Percentiles rank a stretch among this genome's conserved stretches.
Evolutionary conservation across 2,329 filamentous ascomycete species (phyloP).

Genomic region (Trichoderma sp.): DNA sequence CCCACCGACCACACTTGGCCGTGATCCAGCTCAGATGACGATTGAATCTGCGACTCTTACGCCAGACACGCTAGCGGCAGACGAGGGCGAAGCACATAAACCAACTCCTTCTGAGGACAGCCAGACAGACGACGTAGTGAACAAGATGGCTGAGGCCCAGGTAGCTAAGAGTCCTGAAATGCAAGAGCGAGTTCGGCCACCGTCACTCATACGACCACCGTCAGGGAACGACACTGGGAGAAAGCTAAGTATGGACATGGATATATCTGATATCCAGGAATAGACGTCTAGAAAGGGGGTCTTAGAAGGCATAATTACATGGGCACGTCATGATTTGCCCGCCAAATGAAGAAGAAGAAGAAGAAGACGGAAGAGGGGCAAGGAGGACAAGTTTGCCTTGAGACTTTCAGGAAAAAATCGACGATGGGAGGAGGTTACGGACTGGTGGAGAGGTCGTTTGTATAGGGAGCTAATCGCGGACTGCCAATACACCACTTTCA

Average conservation of each 20-base stretch:
- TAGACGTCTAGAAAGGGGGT: background rate
- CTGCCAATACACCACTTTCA: background rate
- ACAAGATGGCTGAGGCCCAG: background rate
- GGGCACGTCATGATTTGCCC: background rate
- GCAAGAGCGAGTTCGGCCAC: conserved; percentile 40
- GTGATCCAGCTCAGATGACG: conserved; percentile 24
- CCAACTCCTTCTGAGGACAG: background rate
- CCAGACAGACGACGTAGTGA: background rate
- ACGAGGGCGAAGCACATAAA: conserved; percentile 21
- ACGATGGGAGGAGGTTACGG: background rate
- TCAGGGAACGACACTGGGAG: conserved; percentile 26
- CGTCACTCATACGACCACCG: conserved; percentile 28
- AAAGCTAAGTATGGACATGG: conserved; percentile 38
- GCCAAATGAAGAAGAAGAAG: background rate
- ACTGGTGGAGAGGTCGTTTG: background rate
- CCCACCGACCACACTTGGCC: conserved; percentile 19
- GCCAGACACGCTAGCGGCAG: conserved; percentile 27
- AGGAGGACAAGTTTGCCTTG: background rate
- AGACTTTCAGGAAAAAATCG: background rate
- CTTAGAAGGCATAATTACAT: background rate
- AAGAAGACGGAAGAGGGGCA: background rate
- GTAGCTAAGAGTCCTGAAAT: conserved; percentile 40
- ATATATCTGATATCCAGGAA: conserved; percentile 30
- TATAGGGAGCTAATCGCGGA: background rate
- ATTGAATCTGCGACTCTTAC: conserved; percentile 29